phyloP scores from a whole-genome alignment of 179 eudicot species.

The Spergularia azorica region DNA sequence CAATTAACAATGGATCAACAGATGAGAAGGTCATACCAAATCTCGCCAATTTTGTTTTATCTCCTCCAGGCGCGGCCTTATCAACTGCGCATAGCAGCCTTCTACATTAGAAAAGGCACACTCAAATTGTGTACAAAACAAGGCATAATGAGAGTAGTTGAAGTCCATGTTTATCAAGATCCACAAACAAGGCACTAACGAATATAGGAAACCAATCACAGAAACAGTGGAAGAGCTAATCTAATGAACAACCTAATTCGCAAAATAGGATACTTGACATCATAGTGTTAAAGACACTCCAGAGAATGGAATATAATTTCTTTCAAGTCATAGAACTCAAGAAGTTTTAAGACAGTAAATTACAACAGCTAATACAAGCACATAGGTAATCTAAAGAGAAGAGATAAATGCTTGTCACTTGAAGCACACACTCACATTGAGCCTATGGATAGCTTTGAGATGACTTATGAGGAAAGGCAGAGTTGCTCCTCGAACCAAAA shows the following conservation, averaged over 20 bases:
- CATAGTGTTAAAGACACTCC: not conserved
- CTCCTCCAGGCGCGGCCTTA: slow-evolving; percentile 64
- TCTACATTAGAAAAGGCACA: slow-evolving; percentile 10
- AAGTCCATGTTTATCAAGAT: not conserved
- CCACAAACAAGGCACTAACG: too few species aligned
- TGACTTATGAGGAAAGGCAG: slow-evolving; percentile 62
- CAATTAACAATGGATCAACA: not conserved
- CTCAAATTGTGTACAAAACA: not conserved
- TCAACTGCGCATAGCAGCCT: slow-evolving; percentile 41
- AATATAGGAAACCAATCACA: not conserved
- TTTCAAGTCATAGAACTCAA: not conserved
- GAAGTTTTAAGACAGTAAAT: not conserved
- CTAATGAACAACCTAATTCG: not conserved
- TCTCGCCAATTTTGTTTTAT: slow-evolving; percentile 57
- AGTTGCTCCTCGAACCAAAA: slow-evolving; percentile 54
- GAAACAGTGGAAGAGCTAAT: not conserved
- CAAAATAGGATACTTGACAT: not conserved
- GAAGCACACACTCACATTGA: slow-evolving; percentile 50
- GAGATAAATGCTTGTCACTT: slow-evolving; percentile 1
- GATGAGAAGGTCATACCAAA: slow-evolving; percentile 41
- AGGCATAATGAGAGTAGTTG: not conserved
- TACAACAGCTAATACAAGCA: not conserved
- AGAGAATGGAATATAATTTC: not conserved
- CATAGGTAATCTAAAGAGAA: not conserved
- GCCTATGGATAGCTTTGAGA: slow-evolving; percentile 55